Evolutionary conservation across 805 yeast genomes (phyloP).

Genomic region (Clavispora asparagi): DNA sequence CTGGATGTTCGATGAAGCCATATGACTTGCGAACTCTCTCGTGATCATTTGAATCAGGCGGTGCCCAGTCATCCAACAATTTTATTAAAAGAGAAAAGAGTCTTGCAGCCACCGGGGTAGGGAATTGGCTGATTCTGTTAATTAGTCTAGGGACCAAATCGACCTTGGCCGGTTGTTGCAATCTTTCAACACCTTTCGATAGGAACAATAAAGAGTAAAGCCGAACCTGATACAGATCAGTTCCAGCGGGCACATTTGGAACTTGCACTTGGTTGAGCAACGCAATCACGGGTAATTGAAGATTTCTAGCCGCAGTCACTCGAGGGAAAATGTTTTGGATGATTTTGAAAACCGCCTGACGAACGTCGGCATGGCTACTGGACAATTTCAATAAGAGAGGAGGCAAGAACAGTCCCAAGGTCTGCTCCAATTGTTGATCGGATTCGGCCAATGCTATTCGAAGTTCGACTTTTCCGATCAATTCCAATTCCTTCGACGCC

Average conservation of each 20-base stretch:
- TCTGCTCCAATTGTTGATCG: conserved; percentile 56
- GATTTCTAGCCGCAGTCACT: conserved; percentile 45
- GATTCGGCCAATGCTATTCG: conserved; percentile 71
- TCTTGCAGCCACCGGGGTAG: conserved; percentile 44
- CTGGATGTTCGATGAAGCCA: conserved; percentile 26
- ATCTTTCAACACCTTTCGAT: conserved; percentile 61
- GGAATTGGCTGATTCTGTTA: conserved; percentile 38
- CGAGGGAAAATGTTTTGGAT: conserved; percentile 66
- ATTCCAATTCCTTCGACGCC: conserved; percentile 43
- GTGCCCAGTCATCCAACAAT: conserved; percentile 42
- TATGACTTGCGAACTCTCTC: conserved; percentile 28
- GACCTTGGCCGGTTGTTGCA: conserved; percentile 31
- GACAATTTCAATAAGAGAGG: conserved; percentile 77
- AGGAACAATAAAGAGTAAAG: conserved; percentile 61
- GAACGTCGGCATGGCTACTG: conserved; percentile 62
- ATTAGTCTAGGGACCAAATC: conserved; percentile 45
- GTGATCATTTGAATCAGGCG: conserved; percentile 29
- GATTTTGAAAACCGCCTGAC: conserved; percentile 61
- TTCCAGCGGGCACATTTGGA: conserved; percentile 43
- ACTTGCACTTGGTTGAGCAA: conserved; percentile 58
- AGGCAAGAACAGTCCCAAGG: conserved; percentile 59
- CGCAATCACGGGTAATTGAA: conserved; percentile 61
- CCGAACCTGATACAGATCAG: conserved; percentile 48
- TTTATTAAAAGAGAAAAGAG: conserved; percentile 58
- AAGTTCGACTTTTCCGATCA: conserved; percentile 76